A percentile compares a stretch with the other conserved stretches of the same genome.
Conservation (phyloP, 352 stramenopile species). For the Aphanomyces invadans region DNA sequence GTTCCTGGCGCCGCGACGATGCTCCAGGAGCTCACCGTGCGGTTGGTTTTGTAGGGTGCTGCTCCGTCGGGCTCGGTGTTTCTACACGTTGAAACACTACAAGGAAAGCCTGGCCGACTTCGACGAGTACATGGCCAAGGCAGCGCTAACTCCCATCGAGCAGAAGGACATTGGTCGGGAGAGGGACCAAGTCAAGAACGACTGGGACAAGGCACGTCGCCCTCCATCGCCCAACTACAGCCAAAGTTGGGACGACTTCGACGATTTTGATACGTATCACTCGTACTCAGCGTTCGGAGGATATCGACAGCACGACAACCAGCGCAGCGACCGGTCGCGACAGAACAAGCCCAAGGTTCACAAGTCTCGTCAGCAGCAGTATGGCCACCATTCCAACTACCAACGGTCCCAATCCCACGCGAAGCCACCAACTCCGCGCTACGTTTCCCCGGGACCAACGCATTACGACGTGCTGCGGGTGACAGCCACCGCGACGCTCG, state of each 20-base stretch:
- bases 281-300: constrained; percentile 28
- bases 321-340: too few species aligned
- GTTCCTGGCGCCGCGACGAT: not conserved
- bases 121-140: constrained; percentile 46
- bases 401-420: not conserved
- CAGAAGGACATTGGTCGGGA: constrained; percentile 47
- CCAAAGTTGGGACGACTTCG: constrained; percentile 43
- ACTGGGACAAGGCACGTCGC: constrained; percentile 42
- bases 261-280: constrained; percentile 46
- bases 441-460: constrained; percentile 24
- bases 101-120: constrained; percentile 64
- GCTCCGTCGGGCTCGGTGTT: constrained; percentile 61
- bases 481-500: constrained; percentile 38
- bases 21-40: not conserved
- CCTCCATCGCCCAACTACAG: constrained; percentile 22
- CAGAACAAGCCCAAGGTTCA: constrained; percentile 16
- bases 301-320: too few species aligned
- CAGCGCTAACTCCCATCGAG: constrained; percentile 32
- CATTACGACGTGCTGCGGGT: constrained; percentile 82
- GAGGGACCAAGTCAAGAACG: constrained; percentile 34
- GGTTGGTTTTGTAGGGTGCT: constrained; percentile 34
- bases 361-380: constrained; percentile 26
- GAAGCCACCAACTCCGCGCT: not conserved
- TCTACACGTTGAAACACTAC: constrained; percentile 49
- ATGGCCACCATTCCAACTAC: constrained; percentile 11